Percentiles rank a stretch among this genome's conserved stretches.
These are phyloP conservation scores for Excoecaria agallocha DNA, from an alignment of 345 rosid species.

Conservation along the genomic window DNA sequence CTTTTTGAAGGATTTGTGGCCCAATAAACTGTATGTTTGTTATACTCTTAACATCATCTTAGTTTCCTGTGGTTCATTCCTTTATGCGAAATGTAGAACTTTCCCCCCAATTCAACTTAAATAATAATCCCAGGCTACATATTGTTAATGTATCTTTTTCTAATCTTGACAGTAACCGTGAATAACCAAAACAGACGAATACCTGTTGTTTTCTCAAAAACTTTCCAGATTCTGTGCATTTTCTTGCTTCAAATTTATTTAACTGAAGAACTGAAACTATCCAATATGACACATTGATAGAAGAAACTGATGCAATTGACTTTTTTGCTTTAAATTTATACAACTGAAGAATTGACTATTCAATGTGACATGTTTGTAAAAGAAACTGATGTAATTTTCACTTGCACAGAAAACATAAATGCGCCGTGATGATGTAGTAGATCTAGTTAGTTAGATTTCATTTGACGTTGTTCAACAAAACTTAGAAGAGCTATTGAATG, in stretches of 20 bases:
- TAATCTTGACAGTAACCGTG: not conserved
- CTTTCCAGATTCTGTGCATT: not conserved
- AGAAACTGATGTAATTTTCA: too few relatives aligned
- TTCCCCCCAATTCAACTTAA: not conserved
- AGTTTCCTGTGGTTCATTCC: not conserved
- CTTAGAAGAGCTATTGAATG: too few relatives aligned
- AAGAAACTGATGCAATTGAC: too few relatives aligned
- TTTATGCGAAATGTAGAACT: not conserved
- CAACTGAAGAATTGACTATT: too few relatives aligned
- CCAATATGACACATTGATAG: too few relatives aligned
- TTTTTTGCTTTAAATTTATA: too few relatives aligned
- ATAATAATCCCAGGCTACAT: not conserved
- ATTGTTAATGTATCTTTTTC: not conserved
- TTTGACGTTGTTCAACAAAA: too few relatives aligned
- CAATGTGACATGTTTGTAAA: too few relatives aligned
- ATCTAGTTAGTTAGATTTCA: too few relatives aligned
- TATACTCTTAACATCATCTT: not conserved
- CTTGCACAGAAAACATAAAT: too few relatives aligned
- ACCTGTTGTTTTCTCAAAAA: too few relatives aligned
- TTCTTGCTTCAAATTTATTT: not conserved
- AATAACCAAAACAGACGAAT: not conserved
- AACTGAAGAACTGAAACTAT: not conserved
- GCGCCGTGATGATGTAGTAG: too few relatives aligned
- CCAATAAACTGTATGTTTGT: constrained; percentile 45
- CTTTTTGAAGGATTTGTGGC: constrained; percentile 69